Evolutionary conservation across 1,284 basidiomycete genomes (phyloP).

Genomic region (Ganoderma multipileum): DNA sequence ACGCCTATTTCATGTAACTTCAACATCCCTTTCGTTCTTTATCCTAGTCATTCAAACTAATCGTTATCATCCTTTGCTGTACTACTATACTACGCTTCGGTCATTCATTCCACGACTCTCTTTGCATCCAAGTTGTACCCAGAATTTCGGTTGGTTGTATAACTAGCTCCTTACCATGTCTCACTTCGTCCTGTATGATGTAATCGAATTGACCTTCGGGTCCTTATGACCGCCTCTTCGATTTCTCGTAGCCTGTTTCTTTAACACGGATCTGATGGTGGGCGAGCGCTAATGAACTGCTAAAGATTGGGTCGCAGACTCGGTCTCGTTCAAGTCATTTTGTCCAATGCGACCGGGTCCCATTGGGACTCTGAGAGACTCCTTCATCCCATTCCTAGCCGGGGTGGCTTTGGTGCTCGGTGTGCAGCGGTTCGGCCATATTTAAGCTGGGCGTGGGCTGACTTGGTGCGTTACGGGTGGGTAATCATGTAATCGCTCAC

Average conservation of each 20-base stretch:
- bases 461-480: neutral
- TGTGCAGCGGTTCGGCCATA: too few relatives aligned
- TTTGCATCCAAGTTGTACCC: neutral
- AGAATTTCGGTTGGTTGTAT: neutral
- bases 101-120: neutral
- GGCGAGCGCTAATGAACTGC: too few relatives aligned
- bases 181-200: neutral
- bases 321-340: neutral
- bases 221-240: neutral
- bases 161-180: slow-evolving; percentile 1
- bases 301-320: too few relatives aligned
- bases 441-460: too few relatives aligned
- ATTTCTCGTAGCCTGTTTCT: neutral
- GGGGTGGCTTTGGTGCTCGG: neutral
- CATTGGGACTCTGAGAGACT: too few relatives aligned
- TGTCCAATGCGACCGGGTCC: neutral
- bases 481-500: slow-evolving; percentile 6
- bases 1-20: slow-evolving; percentile 10
- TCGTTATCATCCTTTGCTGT: neutral
- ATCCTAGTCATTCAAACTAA: neutral
- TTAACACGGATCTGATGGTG: neutral
- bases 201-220: neutral
- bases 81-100: neutral
- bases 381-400: neutral
- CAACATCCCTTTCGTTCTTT: neutral